These are phyloP conservation scores for Boletus pseudo-olivaceus DNA, from an alignment of 768 basidiomycete genomes.

Conservation along the genomic window DNA sequence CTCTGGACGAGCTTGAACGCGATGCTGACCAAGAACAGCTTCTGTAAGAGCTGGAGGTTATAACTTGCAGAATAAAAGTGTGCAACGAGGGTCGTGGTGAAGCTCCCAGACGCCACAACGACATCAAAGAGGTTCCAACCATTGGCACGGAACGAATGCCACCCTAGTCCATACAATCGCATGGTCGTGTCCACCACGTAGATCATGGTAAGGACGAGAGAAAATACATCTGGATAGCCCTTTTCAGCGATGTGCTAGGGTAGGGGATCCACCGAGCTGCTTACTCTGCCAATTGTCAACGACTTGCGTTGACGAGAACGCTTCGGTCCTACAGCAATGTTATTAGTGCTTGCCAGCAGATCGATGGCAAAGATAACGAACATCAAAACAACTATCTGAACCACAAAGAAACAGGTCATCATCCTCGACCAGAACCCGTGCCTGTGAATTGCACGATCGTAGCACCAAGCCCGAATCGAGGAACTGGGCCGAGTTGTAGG, in stretches of 20 bases:
- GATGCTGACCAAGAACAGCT: conserved; percentile 89
- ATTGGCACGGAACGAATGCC: conserved; percentile 78
- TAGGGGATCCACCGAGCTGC: conserved; percentile 19
- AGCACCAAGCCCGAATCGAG: conserved; percentile 77
- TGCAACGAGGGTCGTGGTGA: conserved; percentile 77
- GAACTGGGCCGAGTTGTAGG: conserved; percentile 60
- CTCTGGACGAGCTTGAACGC: conserved; percentile 93
- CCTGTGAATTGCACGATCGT: conserved; percentile 84
- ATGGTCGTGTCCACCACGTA: conserved; percentile 77
- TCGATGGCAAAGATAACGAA: conserved; percentile 34
- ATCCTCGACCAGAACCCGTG: conserved; percentile 88
- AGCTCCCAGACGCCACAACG: conserved; percentile 73
- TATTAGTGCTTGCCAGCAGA: background rate
- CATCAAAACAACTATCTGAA: conserved; percentile 85
- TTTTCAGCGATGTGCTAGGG: conserved; percentile 6
- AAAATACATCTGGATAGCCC: conserved; percentile 60
- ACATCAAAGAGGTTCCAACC: conserved; percentile 96
- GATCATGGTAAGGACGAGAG: conserved; percentile 65
- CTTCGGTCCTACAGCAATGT: conserved; percentile 63
- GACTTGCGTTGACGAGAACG: conserved; percentile 53
- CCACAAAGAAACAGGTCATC: conserved; percentile 74
- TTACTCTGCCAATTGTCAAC: conserved; percentile 60
- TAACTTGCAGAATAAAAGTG: conserved; percentile 51
- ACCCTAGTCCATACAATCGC: conserved; percentile 82
- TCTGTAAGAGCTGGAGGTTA: conserved; percentile 65